A percentile compares a stretch with the other conserved stretches of the same genome.
phyloP scores from a whole-genome alignment of 2,329 filamentous ascomycete species.

The Dactylonectria macrodidyma region DNA sequence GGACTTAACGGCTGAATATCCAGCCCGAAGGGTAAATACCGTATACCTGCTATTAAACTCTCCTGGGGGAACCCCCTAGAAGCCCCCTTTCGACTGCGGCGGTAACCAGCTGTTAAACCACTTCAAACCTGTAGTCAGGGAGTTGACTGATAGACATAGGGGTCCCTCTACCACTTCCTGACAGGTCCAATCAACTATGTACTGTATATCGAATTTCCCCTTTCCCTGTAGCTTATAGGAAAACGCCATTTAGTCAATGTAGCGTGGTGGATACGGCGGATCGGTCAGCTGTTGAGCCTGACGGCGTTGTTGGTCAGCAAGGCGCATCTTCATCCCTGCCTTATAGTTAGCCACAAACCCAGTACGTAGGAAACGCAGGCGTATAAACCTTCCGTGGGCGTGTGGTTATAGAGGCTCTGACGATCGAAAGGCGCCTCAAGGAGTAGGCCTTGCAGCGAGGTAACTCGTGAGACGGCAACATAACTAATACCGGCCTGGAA shows the following conservation, averaged over 20 bases:
- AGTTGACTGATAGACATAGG: too few species aligned
- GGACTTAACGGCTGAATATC: too few species aligned
- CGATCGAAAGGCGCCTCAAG: neutral
- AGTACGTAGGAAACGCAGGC: neutral
- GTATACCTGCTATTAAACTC: too few species aligned
- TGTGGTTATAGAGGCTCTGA: neutral
- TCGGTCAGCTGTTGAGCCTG: neutral
- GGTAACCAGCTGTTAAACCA: too few species aligned
- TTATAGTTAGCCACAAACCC: neutral
- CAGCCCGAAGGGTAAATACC: too few species aligned
- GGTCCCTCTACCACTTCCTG: too few species aligned
- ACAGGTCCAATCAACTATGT: too few species aligned
- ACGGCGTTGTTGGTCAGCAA: neutral
- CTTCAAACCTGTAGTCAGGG: too few species aligned
- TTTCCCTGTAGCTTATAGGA: too few species aligned
- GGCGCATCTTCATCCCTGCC: neutral
- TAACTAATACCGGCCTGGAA: constrained; percentile 2
- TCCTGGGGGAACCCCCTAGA: too few species aligned
- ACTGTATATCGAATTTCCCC: too few species aligned
- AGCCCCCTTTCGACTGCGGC: too few species aligned
- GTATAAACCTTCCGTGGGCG: neutral
- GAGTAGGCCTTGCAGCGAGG: neutral
- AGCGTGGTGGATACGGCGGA: neutral
- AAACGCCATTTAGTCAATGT: neutral
- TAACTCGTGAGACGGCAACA: neutral